These are phyloP conservation scores for Phytophthora litchii DNA, from an alignment of 352 stramenopile genomes.

Conservation along the genomic window DNA sequence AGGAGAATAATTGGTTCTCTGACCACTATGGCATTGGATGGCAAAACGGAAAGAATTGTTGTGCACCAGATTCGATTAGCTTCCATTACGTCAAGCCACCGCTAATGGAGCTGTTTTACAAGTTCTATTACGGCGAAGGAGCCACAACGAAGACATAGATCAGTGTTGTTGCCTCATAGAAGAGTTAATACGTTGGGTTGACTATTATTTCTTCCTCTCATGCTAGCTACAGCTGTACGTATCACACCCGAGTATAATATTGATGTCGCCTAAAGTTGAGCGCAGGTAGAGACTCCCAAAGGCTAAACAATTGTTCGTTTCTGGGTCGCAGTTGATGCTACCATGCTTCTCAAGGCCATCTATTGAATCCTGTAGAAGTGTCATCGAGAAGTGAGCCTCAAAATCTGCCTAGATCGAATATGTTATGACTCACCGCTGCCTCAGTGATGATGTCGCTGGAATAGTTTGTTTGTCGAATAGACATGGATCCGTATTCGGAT, in stretches of 20 bases:
- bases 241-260: conserved; percentile 74
- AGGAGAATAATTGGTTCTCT: conserved; percentile 91
- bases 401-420: neutral
- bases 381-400: neutral
- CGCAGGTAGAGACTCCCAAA: conserved; percentile 70
- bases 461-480: conserved; percentile 65
- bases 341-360: conserved; percentile 53
- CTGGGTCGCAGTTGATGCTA: conserved; percentile 69
- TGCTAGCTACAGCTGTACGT: conserved; percentile 59
- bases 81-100: conserved; percentile 90
- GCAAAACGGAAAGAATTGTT: conserved; percentile 80
- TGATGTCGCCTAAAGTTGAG: conserved; percentile 64
- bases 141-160: conserved; percentile 4
- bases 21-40: conserved; percentile 83
- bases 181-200: too few relatives aligned
- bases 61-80: conserved; percentile 74
- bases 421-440: conserved; percentile 29
- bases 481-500: conserved; percentile 63
- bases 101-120: conserved; percentile 86
- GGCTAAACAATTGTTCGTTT: conserved; percentile 60
- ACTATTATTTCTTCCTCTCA: neutral
- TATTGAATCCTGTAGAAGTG: conserved; percentile 13
- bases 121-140: conserved; percentile 71
- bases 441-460: conserved; percentile 48
- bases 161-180: neutral